Percentiles rank a stretch among this genome's conserved stretches.
These are phyloP conservation scores for Penicillium sp. DNA, from an alignment of 2,329 filamentous ascomycete genomes.

Conservation along the genomic window DNA sequence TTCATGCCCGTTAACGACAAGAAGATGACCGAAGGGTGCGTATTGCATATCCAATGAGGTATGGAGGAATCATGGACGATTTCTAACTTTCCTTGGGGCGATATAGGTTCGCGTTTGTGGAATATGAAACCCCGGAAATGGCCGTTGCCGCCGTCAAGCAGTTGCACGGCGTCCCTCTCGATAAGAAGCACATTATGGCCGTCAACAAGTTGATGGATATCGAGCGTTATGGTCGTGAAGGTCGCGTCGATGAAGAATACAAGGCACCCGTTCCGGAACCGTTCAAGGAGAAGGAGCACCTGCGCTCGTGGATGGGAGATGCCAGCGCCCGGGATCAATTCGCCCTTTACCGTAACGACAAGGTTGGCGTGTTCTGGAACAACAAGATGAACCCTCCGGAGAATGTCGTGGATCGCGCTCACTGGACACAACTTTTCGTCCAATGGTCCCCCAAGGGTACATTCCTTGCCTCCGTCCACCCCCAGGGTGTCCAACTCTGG, in stretches of 20 bases:
- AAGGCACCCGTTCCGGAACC: slow-evolving; percentile 75
- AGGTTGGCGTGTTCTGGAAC: slow-evolving; percentile 96
- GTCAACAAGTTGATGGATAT: slow-evolving; percentile 99
- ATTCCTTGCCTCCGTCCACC: slow-evolving; percentile 90
- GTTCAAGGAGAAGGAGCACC: slow-evolving; percentile 89
- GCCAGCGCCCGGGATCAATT: slow-evolving; percentile 90
- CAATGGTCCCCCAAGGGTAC: slow-evolving; percentile 97
- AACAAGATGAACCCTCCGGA: slow-evolving; percentile 91
- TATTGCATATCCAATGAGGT: slow-evolving; percentile 17
- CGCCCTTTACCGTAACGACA: slow-evolving; percentile 87
- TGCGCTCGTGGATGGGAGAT: slow-evolving; percentile 91
- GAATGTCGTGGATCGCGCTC: slow-evolving; percentile 81
- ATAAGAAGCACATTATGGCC: slow-evolving; percentile 92
- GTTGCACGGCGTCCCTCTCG: slow-evolving; percentile 81
- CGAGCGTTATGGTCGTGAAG: slow-evolving; percentile 92
- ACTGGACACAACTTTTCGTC: slow-evolving; percentile 98
- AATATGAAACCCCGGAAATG: slow-evolving; percentile 88
- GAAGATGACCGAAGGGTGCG: slow-evolving; percentile 81
- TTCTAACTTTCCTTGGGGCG: slow-evolving; percentile 3
- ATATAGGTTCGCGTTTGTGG: slow-evolving; percentile 88
- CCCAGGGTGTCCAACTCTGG: slow-evolving; percentile 96
- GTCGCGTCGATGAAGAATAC: slow-evolving; percentile 89
- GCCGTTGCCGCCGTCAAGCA: slow-evolving; percentile 85
- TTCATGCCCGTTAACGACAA: slow-evolving; percentile 92
- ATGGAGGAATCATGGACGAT: slow-evolving; percentile 1